Conservation (phyloP, 768 basidiomycete genomes). For the Hortiboletus campestris region DNA sequence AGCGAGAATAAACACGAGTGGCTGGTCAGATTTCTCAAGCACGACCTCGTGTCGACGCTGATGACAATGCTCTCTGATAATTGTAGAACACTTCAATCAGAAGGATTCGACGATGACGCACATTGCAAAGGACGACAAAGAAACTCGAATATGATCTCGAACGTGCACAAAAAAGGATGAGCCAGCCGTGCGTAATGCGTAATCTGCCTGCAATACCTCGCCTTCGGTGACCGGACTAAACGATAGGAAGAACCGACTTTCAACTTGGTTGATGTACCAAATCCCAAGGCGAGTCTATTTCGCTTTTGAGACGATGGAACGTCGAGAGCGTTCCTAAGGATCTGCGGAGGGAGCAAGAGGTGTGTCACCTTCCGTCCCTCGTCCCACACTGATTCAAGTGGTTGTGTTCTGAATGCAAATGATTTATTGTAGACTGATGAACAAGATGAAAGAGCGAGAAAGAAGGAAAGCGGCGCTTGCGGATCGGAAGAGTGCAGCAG, state of each 20-base stretch:
- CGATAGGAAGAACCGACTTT: slow-evolving; percentile 78
- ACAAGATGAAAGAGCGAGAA: slow-evolving; percentile 80
- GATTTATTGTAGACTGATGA: slow-evolving; percentile 61
- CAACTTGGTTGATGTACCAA: slow-evolving; percentile 88
- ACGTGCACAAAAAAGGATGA: slow-evolving; percentile 77
- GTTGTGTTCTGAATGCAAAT: background rate
- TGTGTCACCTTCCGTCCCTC: slow-evolving; percentile 28
- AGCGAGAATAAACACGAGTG: slow-evolving; percentile 70
- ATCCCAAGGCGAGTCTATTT: slow-evolving; percentile 62
- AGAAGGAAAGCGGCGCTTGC: slow-evolving; percentile 76
- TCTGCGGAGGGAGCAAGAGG: slow-evolving; percentile 80
- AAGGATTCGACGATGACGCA: slow-evolving; percentile 77
- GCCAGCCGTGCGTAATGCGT: slow-evolving; percentile 38
- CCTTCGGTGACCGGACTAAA: background rate
- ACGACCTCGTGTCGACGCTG: background rate
- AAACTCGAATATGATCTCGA: slow-evolving; percentile 80
- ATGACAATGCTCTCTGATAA: background rate
- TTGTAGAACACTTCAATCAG: slow-evolving; percentile 52
- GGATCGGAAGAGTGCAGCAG: slow-evolving; percentile 92
- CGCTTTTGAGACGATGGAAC: background rate
- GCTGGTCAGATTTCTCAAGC: slow-evolving; percentile 44
- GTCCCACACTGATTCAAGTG: background rate
- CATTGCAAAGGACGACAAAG: slow-evolving; percentile 79
- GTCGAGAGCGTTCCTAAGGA: background rate
- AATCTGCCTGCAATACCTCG: background rate